These are phyloP conservation scores for Cenchrus purpureus DNA, from an alignment of 176 grass and related monocot species.

Conservation along the genomic window DNA sequence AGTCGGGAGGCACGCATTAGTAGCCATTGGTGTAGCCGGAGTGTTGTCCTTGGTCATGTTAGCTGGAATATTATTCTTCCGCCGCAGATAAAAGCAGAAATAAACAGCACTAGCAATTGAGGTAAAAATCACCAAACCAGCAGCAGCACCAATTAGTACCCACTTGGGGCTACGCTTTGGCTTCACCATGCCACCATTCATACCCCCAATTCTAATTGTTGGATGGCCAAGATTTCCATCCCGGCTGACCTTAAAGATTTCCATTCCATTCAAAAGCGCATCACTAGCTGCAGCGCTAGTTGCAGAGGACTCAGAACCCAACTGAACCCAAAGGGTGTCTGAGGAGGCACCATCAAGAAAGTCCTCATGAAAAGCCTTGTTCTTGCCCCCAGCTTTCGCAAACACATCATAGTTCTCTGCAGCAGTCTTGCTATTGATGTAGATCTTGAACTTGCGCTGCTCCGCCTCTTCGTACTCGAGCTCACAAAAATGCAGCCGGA, in stretches of 20 bases:
- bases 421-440: conserved; percentile 92
- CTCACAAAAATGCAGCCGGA: conserved; percentile 93
- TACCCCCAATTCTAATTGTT: conserved; percentile 51
- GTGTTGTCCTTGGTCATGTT: conserved; percentile 43
- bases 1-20: conserved; percentile 47
- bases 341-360: conserved; percentile 63
- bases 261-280: conserved; percentile 91
- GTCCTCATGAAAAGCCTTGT: conserved; percentile 95
- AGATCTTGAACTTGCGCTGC: conserved; percentile 87
- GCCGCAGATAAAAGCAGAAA: conserved; percentile 36
- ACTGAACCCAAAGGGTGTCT: conserved; percentile 90
- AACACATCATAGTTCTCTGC: conserved; percentile 86
- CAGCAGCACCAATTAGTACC: conserved; percentile 54
- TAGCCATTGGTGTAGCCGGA: conserved; percentile 42
- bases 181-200: conserved; percentile 33
- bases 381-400: conserved; percentile 69
- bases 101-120: conserved; percentile 44
- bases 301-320: conserved; percentile 71
- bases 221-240: conserved; percentile 76
- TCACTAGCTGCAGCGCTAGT: conserved; percentile 59
- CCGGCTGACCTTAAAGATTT: conserved; percentile 94
- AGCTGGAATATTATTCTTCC: conserved; percentile 45
- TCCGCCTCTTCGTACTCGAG: conserved; percentile 68
- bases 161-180: conserved; percentile 58
- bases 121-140: conserved; percentile 51